Base-by-base conservation (phyloP, 352 stramenopile species). In the Phytophthora cajani region DNA sequence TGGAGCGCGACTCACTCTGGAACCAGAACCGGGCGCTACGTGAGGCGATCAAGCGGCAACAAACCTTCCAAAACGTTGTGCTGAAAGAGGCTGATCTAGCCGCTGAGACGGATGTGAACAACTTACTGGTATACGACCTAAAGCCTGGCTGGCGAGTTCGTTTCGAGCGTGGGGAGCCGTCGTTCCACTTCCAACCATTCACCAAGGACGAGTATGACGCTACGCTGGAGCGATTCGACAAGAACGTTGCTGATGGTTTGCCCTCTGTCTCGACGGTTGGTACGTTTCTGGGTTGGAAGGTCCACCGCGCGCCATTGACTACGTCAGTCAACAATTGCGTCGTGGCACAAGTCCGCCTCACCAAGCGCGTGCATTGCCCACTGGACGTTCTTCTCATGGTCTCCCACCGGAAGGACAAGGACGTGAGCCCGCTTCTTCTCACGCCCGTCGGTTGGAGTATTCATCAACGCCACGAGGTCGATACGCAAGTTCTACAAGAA, bases 401-500 rank as follows among this genome's bases (percentile, higher is more conserved):
- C 47, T 62, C 62, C 54, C 49, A 21, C 64, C 16, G 32, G 50
- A 38, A 36, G 5, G 8, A 54, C 0, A 58, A 60, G 38, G 64
- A 75, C 11, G 42, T 71, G 14, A 74, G 62, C 40, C 57, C 58
- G 3, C 68, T 52, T 6, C 33, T 79, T 5, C 16, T 71, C 4
- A 54, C 49, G 2, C 60, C 64, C 0, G 54, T 72, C 33, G 59
- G 67, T 11, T 79, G 53, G 40, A 54, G 53, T 27, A 74, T 62
- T 23, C 71, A 70, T 19, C 67, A 74, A 44, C 57, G 62, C 6
- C 47, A 67, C 25, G 46, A 52, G 2, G 56, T 76, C 25, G n/a
- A 38, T n/a, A 49, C 68, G 14, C 65, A 74, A 57, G 17, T 69
- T 8, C 23, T 77, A n/a, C 72, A 80, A 49, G 40, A 63, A 10